Evolutionary conservation across 805 yeast genomes (phyloP), one percentile per base, ranked within the genome.

Genomic region (Metschnikowia kofuensis): DNA sequence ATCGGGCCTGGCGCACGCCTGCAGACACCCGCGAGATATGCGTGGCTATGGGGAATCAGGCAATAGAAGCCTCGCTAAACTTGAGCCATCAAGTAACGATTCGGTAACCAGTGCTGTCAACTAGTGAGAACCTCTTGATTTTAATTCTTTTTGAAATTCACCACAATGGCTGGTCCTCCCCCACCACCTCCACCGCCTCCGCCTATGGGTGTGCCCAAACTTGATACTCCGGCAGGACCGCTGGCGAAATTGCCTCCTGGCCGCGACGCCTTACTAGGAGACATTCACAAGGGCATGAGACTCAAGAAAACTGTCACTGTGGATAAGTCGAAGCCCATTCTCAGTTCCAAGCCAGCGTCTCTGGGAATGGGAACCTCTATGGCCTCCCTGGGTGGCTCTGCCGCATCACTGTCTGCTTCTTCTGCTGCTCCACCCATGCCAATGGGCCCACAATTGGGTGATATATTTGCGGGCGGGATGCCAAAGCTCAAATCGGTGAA

Each of bases 381-480:
- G 32, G 16, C 29, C 49, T 1, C 38, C 39, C 28, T 12, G 12
- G 32, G 32, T 9, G 6, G 32, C 32, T 12, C 32, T 9, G 47
- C 34, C 12, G 29, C n/a, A 35, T 16, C 40, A 8, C 40, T 29
- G 48, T 28, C 48, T 2, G 26, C 44, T 8, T 8, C 16, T 2
- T 30, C 38, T 7, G 55, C 67, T 11, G 58, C 66, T 9, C 68
- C 75, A 13, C 27, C 35, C 26, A 49, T 54, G 44, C 55, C 64
- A 31, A 35, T 48, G 13, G 67, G 64, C 10, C 84, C 84, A 2
- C 81, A 72, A 59, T 67, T 84, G 55, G 89, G 87, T 14, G 85
- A 83, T 44, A 74, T 85, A 13, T 83, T 85, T 66, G 89, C 94
- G 3, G 88, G 85, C 6, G 95, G 95, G 1, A 75, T 88, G 66